phyloP scores from a whole-genome alignment of 352 stramenopile genomes.

The Hyaloperonospora arabidopsidis region DNA sequence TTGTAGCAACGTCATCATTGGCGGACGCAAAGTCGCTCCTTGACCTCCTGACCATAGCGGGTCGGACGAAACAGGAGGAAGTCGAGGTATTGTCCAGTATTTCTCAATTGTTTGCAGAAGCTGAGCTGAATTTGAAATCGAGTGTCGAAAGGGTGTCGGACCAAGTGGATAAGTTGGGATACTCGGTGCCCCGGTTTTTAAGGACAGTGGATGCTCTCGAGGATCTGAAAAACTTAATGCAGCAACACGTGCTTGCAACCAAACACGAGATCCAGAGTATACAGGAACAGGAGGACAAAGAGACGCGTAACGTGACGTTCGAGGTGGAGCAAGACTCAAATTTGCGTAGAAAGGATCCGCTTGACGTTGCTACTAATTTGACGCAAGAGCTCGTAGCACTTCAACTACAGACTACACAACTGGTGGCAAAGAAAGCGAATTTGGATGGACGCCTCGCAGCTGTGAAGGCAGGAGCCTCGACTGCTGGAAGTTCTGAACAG shows the following conservation, averaged over 20 bases:
- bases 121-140: constrained; percentile 34
- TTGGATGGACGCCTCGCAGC: constrained; percentile 18
- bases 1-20: neutral
- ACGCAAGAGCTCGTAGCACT: constrained; percentile 43
- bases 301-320: constrained; percentile 49
- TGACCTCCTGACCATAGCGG: constrained; percentile 28
- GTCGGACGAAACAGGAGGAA: constrained; percentile 33
- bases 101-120: constrained; percentile 28
- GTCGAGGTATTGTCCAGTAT: constrained; percentile 22
- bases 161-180: constrained; percentile 44
- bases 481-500: constrained; percentile 9
- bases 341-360: constrained; percentile 14
- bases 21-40: constrained; percentile 1
- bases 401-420: constrained; percentile 33
- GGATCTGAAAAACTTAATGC: constrained; percentile 48
- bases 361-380: constrained; percentile 28
- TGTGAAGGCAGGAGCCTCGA: constrained; percentile 14
- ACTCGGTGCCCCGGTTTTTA: constrained; percentile 33
- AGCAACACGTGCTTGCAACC: constrained; percentile 36
- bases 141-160: constrained; percentile 37
- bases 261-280: constrained; percentile 67
- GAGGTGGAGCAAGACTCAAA: constrained; percentile 19
- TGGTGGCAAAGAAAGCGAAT: constrained; percentile 28
- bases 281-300: constrained; percentile 47
- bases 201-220: constrained; percentile 45